These are phyloP conservation scores for Heliophila coronopifolia DNA, from an alignment of 441 rosid species.

Conservation along the genomic window DNA sequence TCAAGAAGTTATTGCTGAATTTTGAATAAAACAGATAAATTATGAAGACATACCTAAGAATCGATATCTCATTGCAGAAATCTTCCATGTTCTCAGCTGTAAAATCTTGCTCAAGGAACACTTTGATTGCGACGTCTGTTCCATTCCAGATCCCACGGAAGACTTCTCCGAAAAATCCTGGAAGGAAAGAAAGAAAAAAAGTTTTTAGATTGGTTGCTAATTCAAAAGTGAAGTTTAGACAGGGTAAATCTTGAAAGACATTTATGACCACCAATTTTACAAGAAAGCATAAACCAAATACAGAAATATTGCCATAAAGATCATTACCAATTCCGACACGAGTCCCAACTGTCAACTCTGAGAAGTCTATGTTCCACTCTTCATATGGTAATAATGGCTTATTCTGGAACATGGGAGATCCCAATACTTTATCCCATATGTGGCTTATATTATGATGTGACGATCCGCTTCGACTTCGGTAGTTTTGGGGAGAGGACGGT, in stretches of 20 bases:
- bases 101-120: constrained; percentile 94
- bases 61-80: constrained; percentile 88
- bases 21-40: constrained; percentile 3
- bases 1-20: constrained; percentile 19
- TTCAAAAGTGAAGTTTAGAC: neutral
- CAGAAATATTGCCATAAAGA: neutral
- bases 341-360: constrained; percentile 87
- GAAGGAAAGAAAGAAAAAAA: neutral
- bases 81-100: constrained; percentile 98
- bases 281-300: neutral
- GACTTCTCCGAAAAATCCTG: constrained; percentile 97
- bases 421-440: constrained; percentile 89
- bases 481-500: constrained; percentile 89
- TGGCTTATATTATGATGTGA: constrained; percentile 44
- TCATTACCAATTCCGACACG: constrained; percentile 95
- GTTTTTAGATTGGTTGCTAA: neutral
- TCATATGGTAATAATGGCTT: constrained; percentile 71
- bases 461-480: constrained; percentile 64
- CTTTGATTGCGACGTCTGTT: constrained; percentile 96
- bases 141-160: constrained; percentile 98
- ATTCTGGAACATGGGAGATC: constrained; percentile 72
- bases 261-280: neutral
- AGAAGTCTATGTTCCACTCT: constrained; percentile 95
- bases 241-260: neutral
- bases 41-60: constrained; percentile 17